These are phyloP conservation scores for Sabuloglossum arenarium DNA, from an alignment of 495 filamentous ascomycete genomes.

Conservation along the genomic window DNA sequence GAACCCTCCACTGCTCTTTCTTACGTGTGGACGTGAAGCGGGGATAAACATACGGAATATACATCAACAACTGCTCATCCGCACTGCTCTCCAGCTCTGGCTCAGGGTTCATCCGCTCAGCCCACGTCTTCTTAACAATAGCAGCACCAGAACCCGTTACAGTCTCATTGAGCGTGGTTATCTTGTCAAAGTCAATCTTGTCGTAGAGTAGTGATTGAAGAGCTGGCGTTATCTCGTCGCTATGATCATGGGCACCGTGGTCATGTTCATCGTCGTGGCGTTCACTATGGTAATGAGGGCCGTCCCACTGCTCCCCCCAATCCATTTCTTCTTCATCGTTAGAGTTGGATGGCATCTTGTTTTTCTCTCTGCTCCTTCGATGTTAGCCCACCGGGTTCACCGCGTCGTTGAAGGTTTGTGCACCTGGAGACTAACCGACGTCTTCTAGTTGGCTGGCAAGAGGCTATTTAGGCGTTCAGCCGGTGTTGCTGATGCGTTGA, in stretches of 20 bases:
- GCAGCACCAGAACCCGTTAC: slow-evolving; percentile 41
- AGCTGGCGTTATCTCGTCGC: slow-evolving; percentile 81
- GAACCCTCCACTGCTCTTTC: neutral
- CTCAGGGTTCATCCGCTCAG: slow-evolving; percentile 44
- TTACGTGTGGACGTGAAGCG: neutral
- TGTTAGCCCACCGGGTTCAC: too few relatives aligned
- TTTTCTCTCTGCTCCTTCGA: too few relatives aligned
- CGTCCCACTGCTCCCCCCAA: too few relatives aligned
- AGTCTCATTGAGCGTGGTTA: slow-evolving; percentile 71
- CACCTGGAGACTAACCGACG: too few relatives aligned
- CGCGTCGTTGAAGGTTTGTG: too few relatives aligned
- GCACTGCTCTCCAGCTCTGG: slow-evolving; percentile 66
- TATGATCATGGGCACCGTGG: slow-evolving; percentile 30
- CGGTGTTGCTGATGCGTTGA: too few relatives aligned
- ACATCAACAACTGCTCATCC: slow-evolving; percentile 85
- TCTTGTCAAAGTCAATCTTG: slow-evolving; percentile 72
- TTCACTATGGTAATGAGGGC: slow-evolving; percentile 25
- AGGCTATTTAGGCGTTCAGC: too few relatives aligned
- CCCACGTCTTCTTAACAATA: slow-evolving; percentile 81
- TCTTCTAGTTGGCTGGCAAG: too few relatives aligned
- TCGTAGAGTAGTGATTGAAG: slow-evolving; percentile 74
- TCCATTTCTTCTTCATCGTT: too few relatives aligned
- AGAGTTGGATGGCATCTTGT: neutral
- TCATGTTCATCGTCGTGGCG: slow-evolving; percentile 23
- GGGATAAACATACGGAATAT: slow-evolving; percentile 50